Percentiles rank a stretch among this genome's conserved stretches.
Evolutionary conservation across 306 rosid species (phyloP).

Genomic region (Corylus heterophylla): DNA sequence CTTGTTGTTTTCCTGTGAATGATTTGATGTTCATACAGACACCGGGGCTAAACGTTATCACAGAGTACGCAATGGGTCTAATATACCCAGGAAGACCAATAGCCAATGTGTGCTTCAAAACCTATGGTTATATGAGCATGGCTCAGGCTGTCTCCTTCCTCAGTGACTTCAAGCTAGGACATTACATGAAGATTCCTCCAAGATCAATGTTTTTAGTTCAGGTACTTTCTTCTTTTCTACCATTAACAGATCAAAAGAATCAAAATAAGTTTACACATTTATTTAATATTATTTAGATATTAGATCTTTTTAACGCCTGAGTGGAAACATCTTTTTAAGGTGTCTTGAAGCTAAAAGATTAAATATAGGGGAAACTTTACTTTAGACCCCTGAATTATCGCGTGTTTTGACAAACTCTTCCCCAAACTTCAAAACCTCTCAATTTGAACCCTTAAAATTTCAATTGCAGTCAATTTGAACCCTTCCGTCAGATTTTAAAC

Average conservation of each 20-base stretch:
- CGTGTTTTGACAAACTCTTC: too few relatives aligned
- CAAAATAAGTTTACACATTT: background rate
- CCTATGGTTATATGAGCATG: background rate
- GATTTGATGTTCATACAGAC: constrained; percentile 40
- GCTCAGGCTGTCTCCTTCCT: background rate
- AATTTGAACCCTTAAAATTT: background rate
- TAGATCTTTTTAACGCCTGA: background rate
- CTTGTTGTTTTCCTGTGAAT: background rate
- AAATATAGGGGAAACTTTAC: too few relatives aligned
- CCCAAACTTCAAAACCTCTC: background rate
- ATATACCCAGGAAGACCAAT: background rate
- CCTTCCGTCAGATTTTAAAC: too few relatives aligned
- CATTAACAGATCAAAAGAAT: background rate
- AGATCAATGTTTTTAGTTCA: background rate
- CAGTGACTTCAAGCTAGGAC: background rate
- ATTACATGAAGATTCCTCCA: background rate
- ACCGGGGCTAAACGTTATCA: constrained; percentile 72
- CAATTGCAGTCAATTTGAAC: too few relatives aligned
- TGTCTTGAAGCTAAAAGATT: too few relatives aligned
- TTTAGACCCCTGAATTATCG: too few relatives aligned
- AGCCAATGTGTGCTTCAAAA: background rate
- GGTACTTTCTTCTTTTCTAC: background rate
- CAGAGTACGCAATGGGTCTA: background rate
- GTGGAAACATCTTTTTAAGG: too few relatives aligned
- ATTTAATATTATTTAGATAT: background rate